Evolutionary conservation across 2,329 filamentous ascomycete genomes (phyloP), one percentile per base, ranked within the genome.

Genomic region (Cladobotryum protrusum): DNA sequence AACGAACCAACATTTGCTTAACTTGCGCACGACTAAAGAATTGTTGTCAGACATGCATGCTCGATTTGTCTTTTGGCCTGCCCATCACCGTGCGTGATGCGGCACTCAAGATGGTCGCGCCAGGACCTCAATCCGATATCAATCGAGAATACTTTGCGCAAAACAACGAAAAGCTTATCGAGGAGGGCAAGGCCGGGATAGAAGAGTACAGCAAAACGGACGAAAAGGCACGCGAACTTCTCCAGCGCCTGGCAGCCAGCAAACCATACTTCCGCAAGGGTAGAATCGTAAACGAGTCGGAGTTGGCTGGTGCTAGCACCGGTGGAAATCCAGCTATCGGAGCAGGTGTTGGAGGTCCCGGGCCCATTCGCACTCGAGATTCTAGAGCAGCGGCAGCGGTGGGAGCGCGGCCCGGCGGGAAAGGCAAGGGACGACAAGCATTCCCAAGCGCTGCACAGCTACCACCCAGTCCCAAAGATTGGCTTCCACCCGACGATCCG

Each of bases 31-130:
- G 93, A 41, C 78, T 97, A 58, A 99, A 99, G 72, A 99, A 99
- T 74, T 97, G 93, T 74, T 99, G 93, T 65, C 93, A 99, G 74
- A 92, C 86, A 72, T 99, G 93, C 75, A 97, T 97, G 89, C 85
- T 99, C 47, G 93, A 99, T 77, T 74, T 99, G 53, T 92, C 89
- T 12, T 99, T 97, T 63, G 95, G 93, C 19, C 76, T 99, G 24
- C 93, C 93, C 11, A 95, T 99, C 63, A 87, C 91, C 13, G 88
- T 99, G 52, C 84, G 93, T 64, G 93, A 99, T 74, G 93, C 93
- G 3, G 93, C 95, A 5, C 77, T 99, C 56, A 97, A 97, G 75
- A 96, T 99, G 87, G 88, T 97, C 39, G 91, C 92, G 1, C 91
- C 93, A 0, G 93, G 93, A 0, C 93, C 93, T 1, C 82, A 89